Percentiles rank a stretch among this genome's conserved stretches.
Evolutionary conservation across 2,329 filamentous ascomycete genomes (phyloP).

Genomic region (Clonostachys byssicola): DNA sequence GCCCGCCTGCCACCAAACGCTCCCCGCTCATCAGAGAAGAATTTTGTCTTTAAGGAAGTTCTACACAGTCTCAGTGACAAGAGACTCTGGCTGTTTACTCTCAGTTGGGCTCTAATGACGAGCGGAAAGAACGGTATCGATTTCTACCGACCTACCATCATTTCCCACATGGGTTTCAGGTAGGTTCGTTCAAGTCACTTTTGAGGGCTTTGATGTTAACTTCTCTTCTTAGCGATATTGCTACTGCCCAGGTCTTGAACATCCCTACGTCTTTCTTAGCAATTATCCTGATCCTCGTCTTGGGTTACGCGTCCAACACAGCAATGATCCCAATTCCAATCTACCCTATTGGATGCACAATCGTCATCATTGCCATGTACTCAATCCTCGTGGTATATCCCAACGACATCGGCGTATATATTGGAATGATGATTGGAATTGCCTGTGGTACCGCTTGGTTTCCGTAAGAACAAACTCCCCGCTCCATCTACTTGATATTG

Average conservation of each 20-base stretch:
- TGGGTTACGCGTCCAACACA: constrained; percentile 35
- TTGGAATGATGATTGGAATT: constrained; percentile 37
- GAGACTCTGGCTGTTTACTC: constrained; percentile 37
- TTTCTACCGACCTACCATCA: constrained; percentile 37
- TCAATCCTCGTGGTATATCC: constrained; percentile 38
- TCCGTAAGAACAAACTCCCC: constrained; percentile 11
- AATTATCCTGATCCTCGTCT: constrained; percentile 32
- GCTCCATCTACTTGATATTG: background rate
- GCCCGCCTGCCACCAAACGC: constrained; percentile 37
- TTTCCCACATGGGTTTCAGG: constrained; percentile 28
- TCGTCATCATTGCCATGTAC: constrained; percentile 37
- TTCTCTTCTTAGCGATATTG: constrained; percentile 24
- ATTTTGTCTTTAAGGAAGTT: constrained; percentile 33
- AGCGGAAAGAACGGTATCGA: constrained; percentile 32
- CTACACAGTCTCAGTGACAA: constrained; percentile 28
- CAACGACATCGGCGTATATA: constrained; percentile 37
- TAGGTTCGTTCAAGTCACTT: background rate
- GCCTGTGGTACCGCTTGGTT: constrained; percentile 36
- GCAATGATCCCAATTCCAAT: constrained; percentile 34
- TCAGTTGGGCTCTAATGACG: constrained; percentile 37
- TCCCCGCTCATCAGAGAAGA: constrained; percentile 30
- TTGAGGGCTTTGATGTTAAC: background rate
- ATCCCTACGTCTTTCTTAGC: constrained; percentile 36
- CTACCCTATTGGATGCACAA: constrained; percentile 34
- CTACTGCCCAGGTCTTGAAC: constrained; percentile 41